Evolutionary conservation across 371 early-diverging fungal species (phyloP).

Genomic region (Haplosporangium sp.): DNA sequence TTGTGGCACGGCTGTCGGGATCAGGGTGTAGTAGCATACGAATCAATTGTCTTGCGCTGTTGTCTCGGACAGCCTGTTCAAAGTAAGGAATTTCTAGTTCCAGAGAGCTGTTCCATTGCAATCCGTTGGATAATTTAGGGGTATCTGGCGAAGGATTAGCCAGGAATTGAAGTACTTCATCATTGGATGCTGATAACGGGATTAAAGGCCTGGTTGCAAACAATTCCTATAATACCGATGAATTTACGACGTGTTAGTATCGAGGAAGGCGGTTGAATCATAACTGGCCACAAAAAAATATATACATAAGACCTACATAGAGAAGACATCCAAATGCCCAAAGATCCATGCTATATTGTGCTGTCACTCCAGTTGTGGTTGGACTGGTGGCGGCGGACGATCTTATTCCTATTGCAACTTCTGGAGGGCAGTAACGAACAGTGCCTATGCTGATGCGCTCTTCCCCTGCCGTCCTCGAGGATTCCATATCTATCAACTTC

Average conservation of each 20-base stretch:
- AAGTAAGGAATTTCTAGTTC: slow-evolving; percentile 48
- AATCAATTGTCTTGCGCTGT: slow-evolving; percentile 32
- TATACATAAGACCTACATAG: slow-evolving; percentile 25
- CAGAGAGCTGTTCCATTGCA: slow-evolving; percentile 20
- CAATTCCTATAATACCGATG: slow-evolving; percentile 19
- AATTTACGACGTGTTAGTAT: background rate
- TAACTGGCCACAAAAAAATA: too few species aligned
- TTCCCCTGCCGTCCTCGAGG: slow-evolving; percentile 40
- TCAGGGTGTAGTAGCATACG: slow-evolving; percentile 33
- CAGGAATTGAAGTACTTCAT: slow-evolving; percentile 34
- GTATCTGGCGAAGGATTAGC: slow-evolving; percentile 37
- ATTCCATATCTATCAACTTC: slow-evolving; percentile 52
- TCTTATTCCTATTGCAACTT: slow-evolving; percentile 22
- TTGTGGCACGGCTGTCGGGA: slow-evolving; percentile 33
- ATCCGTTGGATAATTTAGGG: slow-evolving; percentile 24
- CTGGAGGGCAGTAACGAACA: slow-evolving; percentile 46
- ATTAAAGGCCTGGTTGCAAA: slow-evolving; percentile 43
- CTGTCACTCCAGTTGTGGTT: slow-evolving; percentile 21
- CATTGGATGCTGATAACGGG: slow-evolving; percentile 21
- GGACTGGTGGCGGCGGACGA: background rate
- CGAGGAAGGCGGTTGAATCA: background rate
- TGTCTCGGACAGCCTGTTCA: slow-evolving; percentile 35
- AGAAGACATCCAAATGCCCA: slow-evolving; percentile 54
- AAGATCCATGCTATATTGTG: slow-evolving; percentile 46
- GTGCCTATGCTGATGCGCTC: slow-evolving; percentile 50